These are phyloP conservation scores for Salix purpurea DNA, from an alignment of 345 rosid genomes.

Conservation along the genomic window DNA sequence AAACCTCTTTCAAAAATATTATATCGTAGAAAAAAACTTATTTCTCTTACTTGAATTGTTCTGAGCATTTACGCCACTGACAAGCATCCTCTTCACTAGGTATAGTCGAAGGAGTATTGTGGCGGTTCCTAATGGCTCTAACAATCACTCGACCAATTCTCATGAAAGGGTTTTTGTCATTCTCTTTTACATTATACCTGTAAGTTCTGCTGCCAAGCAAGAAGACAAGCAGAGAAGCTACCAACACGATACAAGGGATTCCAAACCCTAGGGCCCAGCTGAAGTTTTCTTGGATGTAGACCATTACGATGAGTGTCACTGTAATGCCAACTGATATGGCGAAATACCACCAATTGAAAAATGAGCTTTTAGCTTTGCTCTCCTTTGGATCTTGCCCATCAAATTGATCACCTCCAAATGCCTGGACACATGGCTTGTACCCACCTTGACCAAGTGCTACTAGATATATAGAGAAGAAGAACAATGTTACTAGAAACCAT, in stretches of 20 bases:
- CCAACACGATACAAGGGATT: slow-evolving; percentile 19
- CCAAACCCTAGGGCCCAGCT: slow-evolving; percentile 27
- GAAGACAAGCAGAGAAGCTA: not conserved
- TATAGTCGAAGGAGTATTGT: not conserved
- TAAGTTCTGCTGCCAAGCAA: not conserved
- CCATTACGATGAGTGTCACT: not conserved
- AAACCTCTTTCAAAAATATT: too few species aligned
- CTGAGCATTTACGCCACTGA: not conserved
- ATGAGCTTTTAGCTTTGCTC: not conserved
- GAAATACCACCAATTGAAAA: slow-evolving; percentile 4
- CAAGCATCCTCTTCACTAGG: slow-evolving; percentile 8
- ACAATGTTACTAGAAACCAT: not conserved
- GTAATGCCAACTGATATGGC: not conserved
- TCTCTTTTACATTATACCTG: not conserved
- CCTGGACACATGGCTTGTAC: not conserved
- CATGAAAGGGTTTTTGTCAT: not conserved
- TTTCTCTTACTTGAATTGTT: slow-evolving; percentile 24
- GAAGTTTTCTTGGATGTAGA: slow-evolving; percentile 23
- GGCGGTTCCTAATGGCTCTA: slow-evolving; percentile 10
- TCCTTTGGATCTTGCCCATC: not conserved
- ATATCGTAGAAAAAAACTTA: too few species aligned
- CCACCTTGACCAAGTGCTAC: slow-evolving; percentile 4
- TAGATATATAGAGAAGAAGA: slow-evolving; percentile 1
- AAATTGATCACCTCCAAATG: slow-evolving; percentile 6
- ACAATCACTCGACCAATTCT: slow-evolving; percentile 1